Percentiles rank a stretch among this genome's conserved stretches.
Evolutionary conservation across 2,329 filamentous ascomycete species (phyloP).

Genomic region (Aspergillus sp.): DNA sequence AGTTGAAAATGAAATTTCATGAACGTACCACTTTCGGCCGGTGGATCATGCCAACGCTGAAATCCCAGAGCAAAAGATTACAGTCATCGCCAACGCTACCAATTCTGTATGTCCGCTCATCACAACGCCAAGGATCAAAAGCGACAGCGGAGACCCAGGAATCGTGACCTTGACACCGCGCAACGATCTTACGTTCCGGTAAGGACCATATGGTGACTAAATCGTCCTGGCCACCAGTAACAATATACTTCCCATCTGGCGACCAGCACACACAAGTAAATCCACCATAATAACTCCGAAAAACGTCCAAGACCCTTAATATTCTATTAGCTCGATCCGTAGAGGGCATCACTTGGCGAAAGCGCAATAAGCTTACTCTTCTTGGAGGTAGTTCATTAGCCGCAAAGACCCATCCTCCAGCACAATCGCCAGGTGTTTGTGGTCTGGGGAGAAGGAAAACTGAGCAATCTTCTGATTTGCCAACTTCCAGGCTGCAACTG

Average conservation of each 20-base stretch:
- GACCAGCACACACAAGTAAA: slow-evolving; percentile 96
- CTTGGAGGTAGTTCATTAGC: slow-evolving; percentile 87
- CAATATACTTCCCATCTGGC: slow-evolving; percentile 90
- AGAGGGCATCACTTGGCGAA: not conserved
- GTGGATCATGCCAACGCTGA: slow-evolving; percentile 94
- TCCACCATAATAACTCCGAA: slow-evolving; percentile 89
- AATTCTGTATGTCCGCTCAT: slow-evolving; percentile 92
- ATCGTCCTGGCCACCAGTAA: slow-evolving; percentile 95
- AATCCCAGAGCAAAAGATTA: slow-evolving; percentile 90
- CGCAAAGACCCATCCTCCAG: slow-evolving; percentile 87
- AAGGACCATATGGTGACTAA: slow-evolving; percentile 94
- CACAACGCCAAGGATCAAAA: slow-evolving; percentile 96
- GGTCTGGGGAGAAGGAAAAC: slow-evolving; percentile 89
- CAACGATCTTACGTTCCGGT: slow-evolving; percentile 78
- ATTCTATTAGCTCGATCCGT: slow-evolving; percentile 4
- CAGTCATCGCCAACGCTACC: slow-evolving; percentile 95
- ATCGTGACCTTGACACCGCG: slow-evolving; percentile 89
- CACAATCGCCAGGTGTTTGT: slow-evolving; percentile 81
- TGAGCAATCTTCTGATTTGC: slow-evolving; percentile 88
- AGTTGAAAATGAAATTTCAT: not conserved
- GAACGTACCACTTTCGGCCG: slow-evolving; percentile 77
- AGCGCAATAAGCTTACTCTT: slow-evolving; percentile 62
- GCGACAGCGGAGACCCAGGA: slow-evolving; percentile 93
- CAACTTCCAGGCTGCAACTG: slow-evolving; percentile 87
- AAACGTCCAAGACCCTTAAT: slow-evolving; percentile 75